phyloP scores from a whole-genome alignment of 495 filamentous ascomycete species.

The Aspergillus baeticus region DNA sequence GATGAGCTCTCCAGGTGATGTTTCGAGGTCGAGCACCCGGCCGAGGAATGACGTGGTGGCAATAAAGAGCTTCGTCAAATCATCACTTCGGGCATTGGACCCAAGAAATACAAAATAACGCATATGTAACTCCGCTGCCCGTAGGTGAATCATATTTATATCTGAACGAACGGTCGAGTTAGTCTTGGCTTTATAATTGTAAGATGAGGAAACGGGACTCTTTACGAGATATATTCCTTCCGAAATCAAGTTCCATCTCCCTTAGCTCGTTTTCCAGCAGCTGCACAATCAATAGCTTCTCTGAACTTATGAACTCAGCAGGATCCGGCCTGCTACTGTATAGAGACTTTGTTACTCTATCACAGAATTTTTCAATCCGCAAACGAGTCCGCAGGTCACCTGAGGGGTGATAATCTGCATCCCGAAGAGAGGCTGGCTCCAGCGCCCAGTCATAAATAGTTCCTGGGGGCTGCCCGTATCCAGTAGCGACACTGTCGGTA shows the following conservation, averaged over 20 bases:
- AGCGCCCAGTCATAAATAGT: conserved; percentile 87
- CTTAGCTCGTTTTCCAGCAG: conserved; percentile 51
- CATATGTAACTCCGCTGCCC: conserved; percentile 45
- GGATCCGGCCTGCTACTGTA: conserved; percentile 81
- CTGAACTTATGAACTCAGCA: conserved; percentile 68
- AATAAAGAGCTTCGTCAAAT: conserved; percentile 67
- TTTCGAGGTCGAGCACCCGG: conserved; percentile 48
- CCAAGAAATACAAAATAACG: conserved; percentile 48
- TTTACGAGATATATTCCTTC: conserved; percentile 47
- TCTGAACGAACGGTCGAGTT: conserved; percentile 57
- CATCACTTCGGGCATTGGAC: conserved; percentile 61
- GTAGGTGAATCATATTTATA: conserved; percentile 51
- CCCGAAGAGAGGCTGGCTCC: conserved; percentile 58
- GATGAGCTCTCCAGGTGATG: conserved; percentile 54
- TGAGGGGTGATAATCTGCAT: conserved; percentile 65
- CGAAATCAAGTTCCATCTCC: conserved; percentile 52
- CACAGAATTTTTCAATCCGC: conserved; percentile 82
- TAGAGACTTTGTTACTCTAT: conserved; percentile 80
- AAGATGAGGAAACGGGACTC: conserved; percentile 27
- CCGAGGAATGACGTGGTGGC: conserved; percentile 55
- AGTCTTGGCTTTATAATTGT: conserved; percentile 66
- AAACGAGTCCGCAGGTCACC: conserved; percentile 67
- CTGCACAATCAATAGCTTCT: conserved; percentile 65
- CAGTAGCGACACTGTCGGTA: conserved; percentile 69
- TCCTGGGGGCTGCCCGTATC: conserved; percentile 83